Conservation (phyloP, 2,329 filamentous ascomycete species). For the Monosporascus sp. region DNA sequence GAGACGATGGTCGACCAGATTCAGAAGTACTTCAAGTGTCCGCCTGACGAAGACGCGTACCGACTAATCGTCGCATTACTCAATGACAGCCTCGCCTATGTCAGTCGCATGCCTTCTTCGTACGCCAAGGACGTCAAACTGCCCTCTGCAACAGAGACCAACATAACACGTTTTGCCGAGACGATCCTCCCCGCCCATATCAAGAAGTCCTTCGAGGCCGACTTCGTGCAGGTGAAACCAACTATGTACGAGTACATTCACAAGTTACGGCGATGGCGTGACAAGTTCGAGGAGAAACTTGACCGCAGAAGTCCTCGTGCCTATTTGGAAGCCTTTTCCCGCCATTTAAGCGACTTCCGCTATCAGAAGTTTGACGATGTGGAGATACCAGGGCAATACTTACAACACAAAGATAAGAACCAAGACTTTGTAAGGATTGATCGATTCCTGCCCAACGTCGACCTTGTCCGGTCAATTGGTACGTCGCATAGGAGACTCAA, state of each 20-base stretch:
- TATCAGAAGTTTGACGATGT: constrained; percentile 99
- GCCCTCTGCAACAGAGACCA: constrained; percentile 83
- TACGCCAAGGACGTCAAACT: constrained; percentile 91
- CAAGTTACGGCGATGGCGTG: constrained; percentile 90
- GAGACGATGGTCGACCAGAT: constrained; percentile 99
- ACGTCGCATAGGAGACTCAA: constrained; percentile 89
- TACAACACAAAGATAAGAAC: constrained; percentile 98
- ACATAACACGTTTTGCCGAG: constrained; percentile 94
- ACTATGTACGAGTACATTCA: constrained; percentile 99
- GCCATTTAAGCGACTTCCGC: constrained; percentile 90
- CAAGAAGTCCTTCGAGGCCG: constrained; percentile 91
- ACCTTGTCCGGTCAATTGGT: constrained; percentile 84
- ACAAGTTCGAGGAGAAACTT: constrained; percentile 96
- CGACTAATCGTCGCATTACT: constrained; percentile 93
- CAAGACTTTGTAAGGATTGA: constrained; percentile 98
- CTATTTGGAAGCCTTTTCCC: constrained; percentile 79
- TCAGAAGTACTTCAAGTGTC: constrained; percentile 98
- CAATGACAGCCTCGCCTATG: constrained; percentile 91
- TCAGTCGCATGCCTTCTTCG: constrained; percentile 77
- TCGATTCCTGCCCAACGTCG: constrained; percentile 90
- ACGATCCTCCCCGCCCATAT: constrained; percentile 94
- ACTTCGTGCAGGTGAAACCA: constrained; percentile 91
- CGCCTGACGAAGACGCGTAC: constrained; percentile 96
- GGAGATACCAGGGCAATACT: constrained; percentile 93
- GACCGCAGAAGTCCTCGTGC: constrained; percentile 72